Conservation (phyloP, 768 basidiomycete genomes). For the Termitomyces sp. region DNA sequence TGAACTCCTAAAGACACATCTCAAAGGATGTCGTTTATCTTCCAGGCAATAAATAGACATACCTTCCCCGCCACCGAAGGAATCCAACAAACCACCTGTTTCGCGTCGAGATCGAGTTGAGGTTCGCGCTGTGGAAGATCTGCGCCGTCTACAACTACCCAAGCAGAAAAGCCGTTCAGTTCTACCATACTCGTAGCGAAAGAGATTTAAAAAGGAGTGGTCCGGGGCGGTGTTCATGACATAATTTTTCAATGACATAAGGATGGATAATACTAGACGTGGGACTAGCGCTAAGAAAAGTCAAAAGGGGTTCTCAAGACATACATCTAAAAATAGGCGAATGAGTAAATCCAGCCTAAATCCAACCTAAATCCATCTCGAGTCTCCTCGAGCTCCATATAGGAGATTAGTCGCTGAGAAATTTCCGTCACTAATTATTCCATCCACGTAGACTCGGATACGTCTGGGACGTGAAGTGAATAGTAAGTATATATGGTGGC, state of each 20-base stretch:
- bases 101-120: background rate
- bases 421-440: no score
- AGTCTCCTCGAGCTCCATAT: no score
- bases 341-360: no score
- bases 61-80: constrained; percentile 3
- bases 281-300: no score
- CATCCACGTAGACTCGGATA: no score
- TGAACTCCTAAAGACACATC: background rate
- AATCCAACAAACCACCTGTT: constrained; percentile 2
- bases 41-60: background rate
- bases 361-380: no score
- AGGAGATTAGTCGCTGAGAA: no score
- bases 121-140: constrained; percentile 1
- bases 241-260: background rate
- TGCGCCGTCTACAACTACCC: background rate
- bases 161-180: constrained; percentile 2
- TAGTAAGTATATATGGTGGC: no score
- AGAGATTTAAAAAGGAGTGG: background rate
- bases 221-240: background rate
- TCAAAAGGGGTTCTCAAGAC: no score
- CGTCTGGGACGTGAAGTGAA: no score
- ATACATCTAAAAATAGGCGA: no score
- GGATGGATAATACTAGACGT: no score
- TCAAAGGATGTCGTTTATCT: background rate
- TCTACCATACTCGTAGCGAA: background rate